Evolutionary conservation across 2,329 filamentous ascomycete species (phyloP), one percentile per base, ranked within the genome.

Genomic region (Penicillium occitanis): DNA sequence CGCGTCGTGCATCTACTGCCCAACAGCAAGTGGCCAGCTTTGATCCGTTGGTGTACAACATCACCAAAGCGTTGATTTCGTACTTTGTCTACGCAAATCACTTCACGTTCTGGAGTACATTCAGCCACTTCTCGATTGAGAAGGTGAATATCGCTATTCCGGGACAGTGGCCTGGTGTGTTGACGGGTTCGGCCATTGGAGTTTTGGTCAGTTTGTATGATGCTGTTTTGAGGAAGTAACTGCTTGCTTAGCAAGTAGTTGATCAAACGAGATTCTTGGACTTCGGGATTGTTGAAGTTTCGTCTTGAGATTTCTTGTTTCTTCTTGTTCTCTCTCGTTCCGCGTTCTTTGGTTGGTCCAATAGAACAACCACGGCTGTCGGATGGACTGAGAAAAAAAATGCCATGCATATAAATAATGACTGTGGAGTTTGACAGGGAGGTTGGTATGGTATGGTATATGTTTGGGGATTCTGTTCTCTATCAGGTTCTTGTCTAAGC

Each of bases 41-140:
- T 69, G 95, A 99, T 76, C 93, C 93, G 3, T 81, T 98, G 74
- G 91, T 90, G 25, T 99, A 96, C 81, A 96, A 93, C 81, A 88
- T 98, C 66, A 87, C 87, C 72, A 97, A 97, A 82, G 93, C 90
- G 0, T 76, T 98, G 64, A 79, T 93, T 67, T 88, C 91, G 7
- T 97, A 91, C 77, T 85, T 94, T 40, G 88, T 97, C 19, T 97
- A 93, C 75, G 87, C 85, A 10, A 87, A 77, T 8, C 72, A 75
- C 22, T 79, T 79, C 69, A 74, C 71, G 30, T 77, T 80, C 66
- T 77, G 73, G 70, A 73, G 75, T 19, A 30, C 79, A 10, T 81
- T 75, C 69, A 76, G 73, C 68, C 66, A 70, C 28, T 71, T 70
- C 59, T 75, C 78, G 6, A 71, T 82, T 28, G 71, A 73, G 2